Conservation (phyloP, 2,329 filamentous ascomycete species). For the Colletotrichum ledebouriae region DNA sequence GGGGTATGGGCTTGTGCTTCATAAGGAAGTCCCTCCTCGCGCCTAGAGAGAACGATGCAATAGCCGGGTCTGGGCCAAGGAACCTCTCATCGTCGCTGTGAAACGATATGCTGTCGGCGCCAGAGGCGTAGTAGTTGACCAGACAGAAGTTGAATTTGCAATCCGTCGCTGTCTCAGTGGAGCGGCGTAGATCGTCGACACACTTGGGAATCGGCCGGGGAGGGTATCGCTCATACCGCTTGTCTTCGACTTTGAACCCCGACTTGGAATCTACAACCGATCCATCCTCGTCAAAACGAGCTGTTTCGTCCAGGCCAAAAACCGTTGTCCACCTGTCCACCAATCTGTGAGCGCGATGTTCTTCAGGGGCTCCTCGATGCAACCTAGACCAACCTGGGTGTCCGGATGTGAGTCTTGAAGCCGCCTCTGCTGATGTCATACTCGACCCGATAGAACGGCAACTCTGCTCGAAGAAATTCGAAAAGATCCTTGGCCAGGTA, state of each 20-base stretch:
- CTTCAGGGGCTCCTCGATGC: not conserved
- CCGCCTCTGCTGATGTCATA: conserved; percentile 79
- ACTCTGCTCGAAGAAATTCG: conserved; percentile 75
- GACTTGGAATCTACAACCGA: conserved; percentile 60
- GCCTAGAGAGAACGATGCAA: conserved; percentile 81
- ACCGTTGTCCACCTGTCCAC: conserved; percentile 63
- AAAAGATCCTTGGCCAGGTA: conserved; percentile 72
- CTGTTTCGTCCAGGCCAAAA: conserved; percentile 73
- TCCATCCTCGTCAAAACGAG: conserved; percentile 65
- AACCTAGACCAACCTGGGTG: conserved; percentile 56
- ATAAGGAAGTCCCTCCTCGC: conserved; percentile 81
- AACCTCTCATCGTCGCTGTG: conserved; percentile 87
- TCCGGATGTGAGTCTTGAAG: conserved; percentile 71
- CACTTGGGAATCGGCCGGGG: conserved; percentile 81
- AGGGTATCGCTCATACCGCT: conserved; percentile 65
- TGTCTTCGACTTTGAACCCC: conserved; percentile 59
- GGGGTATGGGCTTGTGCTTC: conserved; percentile 77
- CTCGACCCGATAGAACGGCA: conserved; percentile 82
- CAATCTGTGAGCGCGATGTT: not conserved
- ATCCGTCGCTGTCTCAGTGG: conserved; percentile 76
- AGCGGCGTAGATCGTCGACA: conserved; percentile 71
- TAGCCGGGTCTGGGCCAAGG: conserved; percentile 76
- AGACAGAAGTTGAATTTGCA: conserved; percentile 82
- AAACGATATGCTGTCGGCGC: conserved; percentile 82
- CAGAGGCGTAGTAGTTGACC: conserved; percentile 86